phyloP scores from a whole-genome alignment of 148 eudicot species.

The Simmondsia chinensis region DNA sequence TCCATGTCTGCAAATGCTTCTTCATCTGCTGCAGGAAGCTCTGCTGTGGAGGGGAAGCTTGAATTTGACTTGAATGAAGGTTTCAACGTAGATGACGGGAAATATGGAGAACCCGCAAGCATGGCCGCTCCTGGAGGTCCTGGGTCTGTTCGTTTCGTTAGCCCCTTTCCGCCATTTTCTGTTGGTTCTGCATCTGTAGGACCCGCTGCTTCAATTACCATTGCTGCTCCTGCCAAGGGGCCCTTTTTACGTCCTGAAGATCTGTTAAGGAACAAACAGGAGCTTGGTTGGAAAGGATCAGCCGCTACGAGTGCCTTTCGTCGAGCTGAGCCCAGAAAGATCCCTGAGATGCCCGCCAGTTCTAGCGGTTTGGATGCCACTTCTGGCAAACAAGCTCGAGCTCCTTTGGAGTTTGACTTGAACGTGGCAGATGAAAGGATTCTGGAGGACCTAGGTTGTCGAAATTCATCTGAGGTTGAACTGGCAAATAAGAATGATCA shows the following conservation, averaged over 20 bases:
- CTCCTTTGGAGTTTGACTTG: conserved; percentile 55
- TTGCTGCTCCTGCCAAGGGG: conserved; percentile 67
- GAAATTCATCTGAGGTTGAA: conserved; percentile 21
- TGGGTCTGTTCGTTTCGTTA: conserved; percentile 17
- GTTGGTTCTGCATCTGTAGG: conserved; percentile 17
- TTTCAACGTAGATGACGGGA: conserved; percentile 50
- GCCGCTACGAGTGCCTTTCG: conserved; percentile 96
- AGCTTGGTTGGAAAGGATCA: conserved; percentile 85
- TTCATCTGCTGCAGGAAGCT: conserved; percentile 16
- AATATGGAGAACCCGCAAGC: conserved; percentile 24
- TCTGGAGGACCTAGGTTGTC: conserved; percentile 43
- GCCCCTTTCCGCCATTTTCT: conserved; percentile 24
- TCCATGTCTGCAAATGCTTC: conserved; percentile 13
- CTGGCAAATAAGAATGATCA: conserved; percentile 13
- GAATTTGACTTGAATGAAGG: conserved; percentile 75
- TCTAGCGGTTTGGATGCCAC: no score
- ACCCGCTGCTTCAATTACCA: conserved; percentile 39
- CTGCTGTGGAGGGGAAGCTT: conserved; percentile 29
- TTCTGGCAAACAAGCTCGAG: conserved; percentile 28
- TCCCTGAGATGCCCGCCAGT: conserved; percentile 23
- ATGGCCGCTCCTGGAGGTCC: conserved; percentile 13
- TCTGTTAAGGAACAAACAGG: conserved; percentile 46
- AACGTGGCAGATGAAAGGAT: conserved; percentile 67
- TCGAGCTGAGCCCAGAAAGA: conserved; percentile 85
- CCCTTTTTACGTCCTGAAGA: conserved; percentile 64